A percentile compares a stretch with the other conserved stretches of the same genome.
Evolutionary conservation across 768 basidiomycete genomes (phyloP).

Genomic region (Tephrocybe sp.): DNA sequence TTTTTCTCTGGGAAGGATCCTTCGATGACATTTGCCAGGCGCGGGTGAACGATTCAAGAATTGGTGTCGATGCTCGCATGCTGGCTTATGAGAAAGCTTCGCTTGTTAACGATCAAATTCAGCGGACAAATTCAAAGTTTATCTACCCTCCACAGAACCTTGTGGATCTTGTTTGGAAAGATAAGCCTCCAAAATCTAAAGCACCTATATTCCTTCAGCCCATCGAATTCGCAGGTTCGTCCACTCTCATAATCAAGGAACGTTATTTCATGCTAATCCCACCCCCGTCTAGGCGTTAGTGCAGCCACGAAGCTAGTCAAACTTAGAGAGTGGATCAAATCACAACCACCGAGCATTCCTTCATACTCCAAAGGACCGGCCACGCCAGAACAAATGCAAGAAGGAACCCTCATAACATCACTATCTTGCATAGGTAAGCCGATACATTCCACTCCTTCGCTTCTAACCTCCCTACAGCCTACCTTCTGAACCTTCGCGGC

Average conservation of each 20-base stretch:
- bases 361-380: slow-evolving; percentile 65
- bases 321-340: slow-evolving; percentile 68
- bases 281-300: slow-evolving; percentile 46
- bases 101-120: slow-evolving; percentile 56
- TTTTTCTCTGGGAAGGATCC: background rate
- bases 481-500: slow-evolving; percentile 86
- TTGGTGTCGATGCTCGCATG: slow-evolving; percentile 87
- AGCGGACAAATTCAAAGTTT: slow-evolving; percentile 58
- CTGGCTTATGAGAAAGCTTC: slow-evolving; percentile 72
- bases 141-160: slow-evolving; percentile 83
- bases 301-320: slow-evolving; percentile 68
- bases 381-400: slow-evolving; percentile 60
- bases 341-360: slow-evolving; percentile 56
- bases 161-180: slow-evolving; percentile 79
- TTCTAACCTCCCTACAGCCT: slow-evolving; percentile 48
- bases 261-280: background rate
- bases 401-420: slow-evolving; percentile 66
- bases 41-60: slow-evolving; percentile 46
- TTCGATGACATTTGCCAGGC: slow-evolving; percentile 15
- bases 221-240: slow-evolving; percentile 64
- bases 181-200: slow-evolving; percentile 69
- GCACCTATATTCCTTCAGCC: slow-evolving; percentile 68
- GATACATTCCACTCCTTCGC: background rate
- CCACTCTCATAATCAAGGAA: background rate
- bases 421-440: slow-evolving; percentile 68